These are phyloP conservation scores for Metschnikowia bowlesiae DNA, from an alignment of 805 yeast genomes.

Conservation along the genomic window DNA sequence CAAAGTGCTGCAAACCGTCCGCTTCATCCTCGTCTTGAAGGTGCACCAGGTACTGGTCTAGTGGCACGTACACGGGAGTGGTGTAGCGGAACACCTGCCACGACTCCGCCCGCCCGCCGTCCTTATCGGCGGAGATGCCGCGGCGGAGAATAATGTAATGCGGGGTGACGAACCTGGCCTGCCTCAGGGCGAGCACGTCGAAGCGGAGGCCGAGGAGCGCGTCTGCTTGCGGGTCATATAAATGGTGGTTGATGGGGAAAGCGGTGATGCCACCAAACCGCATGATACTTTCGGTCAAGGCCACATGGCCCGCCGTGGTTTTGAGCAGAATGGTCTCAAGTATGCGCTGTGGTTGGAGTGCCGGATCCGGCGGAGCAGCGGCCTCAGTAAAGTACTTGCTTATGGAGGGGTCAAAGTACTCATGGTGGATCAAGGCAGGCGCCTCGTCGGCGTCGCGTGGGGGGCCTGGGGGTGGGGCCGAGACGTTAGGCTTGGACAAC, in stretches of 20 bases:
- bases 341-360: neutral
- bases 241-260: slow-evolving; percentile 42
- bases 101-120: neutral
- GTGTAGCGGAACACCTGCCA: slow-evolving; percentile 38
- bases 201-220: slow-evolving; percentile 47
- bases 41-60: slow-evolving; percentile 14
- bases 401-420: slow-evolving; percentile 17
- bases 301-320: slow-evolving; percentile 10
- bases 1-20: slow-evolving; percentile 21
- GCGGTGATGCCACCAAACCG: slow-evolving; percentile 49
- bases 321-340: slow-evolving; percentile 10
- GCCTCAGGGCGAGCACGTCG: slow-evolving; percentile 33
- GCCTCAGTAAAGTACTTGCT: slow-evolving; percentile 11
- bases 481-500: slow-evolving; percentile 7
- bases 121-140: neutral
- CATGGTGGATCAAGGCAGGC: slow-evolving; percentile 15
- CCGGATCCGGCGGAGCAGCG: neutral
- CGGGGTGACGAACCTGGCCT: slow-evolving; percentile 30
- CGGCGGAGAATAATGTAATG: slow-evolving; percentile 45
- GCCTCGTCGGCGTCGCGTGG: slow-evolving; percentile 11
- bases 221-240: slow-evolving; percentile 23
- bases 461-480: neutral
- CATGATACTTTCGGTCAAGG: slow-evolving; percentile 42
- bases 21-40: slow-evolving; percentile 15
- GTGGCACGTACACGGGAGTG: slow-evolving; percentile 29